These are phyloP conservation scores for Ceriops decandra DNA, from an alignment of 345 rosid genomes.

Conservation along the genomic window DNA sequence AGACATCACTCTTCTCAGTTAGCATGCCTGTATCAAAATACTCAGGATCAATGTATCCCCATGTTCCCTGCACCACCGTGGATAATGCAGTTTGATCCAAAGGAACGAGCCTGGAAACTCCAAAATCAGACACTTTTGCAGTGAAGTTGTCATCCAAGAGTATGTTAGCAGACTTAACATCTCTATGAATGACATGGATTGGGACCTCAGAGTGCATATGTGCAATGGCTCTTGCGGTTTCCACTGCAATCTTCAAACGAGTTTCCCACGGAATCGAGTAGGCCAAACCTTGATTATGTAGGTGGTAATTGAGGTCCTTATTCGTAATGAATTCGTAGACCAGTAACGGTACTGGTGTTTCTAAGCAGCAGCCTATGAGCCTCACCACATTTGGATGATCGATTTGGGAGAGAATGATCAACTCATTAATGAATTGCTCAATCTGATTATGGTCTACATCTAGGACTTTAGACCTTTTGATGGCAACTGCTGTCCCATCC, in stretches of 20 bases:
- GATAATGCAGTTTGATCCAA: slow-evolving; percentile 14
- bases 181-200: slow-evolving; percentile 40
- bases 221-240: slow-evolving; percentile 35
- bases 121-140: slow-evolving; percentile 27
- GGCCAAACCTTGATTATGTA: slow-evolving; percentile 8
- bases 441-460: slow-evolving; percentile 13
- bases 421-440: slow-evolving; percentile 28
- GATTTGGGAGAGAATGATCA: slow-evolving; percentile 25
- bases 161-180: slow-evolving; percentile 35
- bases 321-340: slow-evolving; percentile 28
- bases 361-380: slow-evolving; percentile 27
- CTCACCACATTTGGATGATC: slow-evolving; percentile 28
- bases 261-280: slow-evolving; percentile 27
- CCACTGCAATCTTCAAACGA: slow-evolving; percentile 35
- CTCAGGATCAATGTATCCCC: slow-evolving; percentile 34
- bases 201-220: slow-evolving; percentile 32
- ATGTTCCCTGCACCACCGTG: slow-evolving; percentile 26
- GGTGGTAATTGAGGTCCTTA: slow-evolving; percentile 16
- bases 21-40: slow-evolving; percentile 19
- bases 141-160: slow-evolving; percentile 17
- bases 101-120: slow-evolving; percentile 28
- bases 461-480: slow-evolving; percentile 18
- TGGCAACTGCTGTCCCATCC: slow-evolving; percentile 19
- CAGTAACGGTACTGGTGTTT: slow-evolving; percentile 23
- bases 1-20: slow-evolving; percentile 26